Evolutionary conservation across 1,284 basidiomycete species (phyloP), one percentile per base, ranked within the genome.

Genomic region (Pterula multifida): DNA sequence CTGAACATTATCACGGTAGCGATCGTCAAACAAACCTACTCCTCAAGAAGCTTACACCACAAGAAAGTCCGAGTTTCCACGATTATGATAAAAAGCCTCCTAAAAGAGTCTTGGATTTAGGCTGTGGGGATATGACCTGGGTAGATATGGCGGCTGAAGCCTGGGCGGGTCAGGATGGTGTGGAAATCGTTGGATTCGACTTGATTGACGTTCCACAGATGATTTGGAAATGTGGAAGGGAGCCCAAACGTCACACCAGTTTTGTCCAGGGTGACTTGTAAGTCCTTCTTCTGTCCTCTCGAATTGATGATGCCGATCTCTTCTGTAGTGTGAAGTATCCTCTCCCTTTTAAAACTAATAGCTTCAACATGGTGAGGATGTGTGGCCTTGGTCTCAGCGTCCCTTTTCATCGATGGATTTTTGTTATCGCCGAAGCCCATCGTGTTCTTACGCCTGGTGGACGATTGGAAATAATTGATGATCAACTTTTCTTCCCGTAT

Each of bases 111-210:
- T 70, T 88, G 9, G 85, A 87, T 57, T 64, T 88, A 15, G 85
- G 85, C 3, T 86, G 83, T 62, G 85, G 85, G 3, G 58, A 72
- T 49, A 84, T 84, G 1, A 58, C 71, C 39, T 88, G 85, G 85
- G 67, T 77, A 1, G 55, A 76, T 0, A 68, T 78, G 42, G 78
- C 83, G 2, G 75, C 81, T 4, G 65, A 60, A 17, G 57, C 65
- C n/a, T 88, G 85, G 85, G 71, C 68, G 28, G 45, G 45, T 25
- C 45, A 47, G 9, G 61, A 67, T 28, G 61, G 61, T 15, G 65
- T 76, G 15, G 68, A 68, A 21, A 69, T 87, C 49, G 76, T 73
- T 15, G 84, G 78, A 1, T 68, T 85, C 35, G 83, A 87, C 58
- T 61, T 87, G 28, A 68, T 85, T 13, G 72, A 82, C 57, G 61